A percentile compares a stretch with the other conserved stretches of the same genome.
Evolutionary conservation across 306 rosid genomes (phyloP).

Genomic region (Amphicarpaea edgeworthii): DNA sequence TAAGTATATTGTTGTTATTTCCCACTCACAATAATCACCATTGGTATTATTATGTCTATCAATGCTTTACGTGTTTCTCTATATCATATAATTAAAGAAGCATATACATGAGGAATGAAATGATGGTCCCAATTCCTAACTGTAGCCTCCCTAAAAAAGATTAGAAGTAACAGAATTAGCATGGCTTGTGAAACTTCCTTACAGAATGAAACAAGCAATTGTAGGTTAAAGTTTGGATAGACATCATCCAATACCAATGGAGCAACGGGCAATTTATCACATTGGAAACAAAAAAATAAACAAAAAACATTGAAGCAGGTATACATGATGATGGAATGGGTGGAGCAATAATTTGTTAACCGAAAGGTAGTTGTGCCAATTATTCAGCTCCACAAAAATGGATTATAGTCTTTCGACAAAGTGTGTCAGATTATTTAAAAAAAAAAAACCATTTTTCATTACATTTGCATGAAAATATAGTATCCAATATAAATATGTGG

Average conservation of each 20-base stretch:
- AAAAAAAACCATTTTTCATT: neutral
- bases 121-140: neutral
- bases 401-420: neutral
- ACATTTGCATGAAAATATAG: neutral
- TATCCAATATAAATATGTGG: slow-evolving; percentile 1
- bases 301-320: slow-evolving; percentile 6
- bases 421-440: neutral
- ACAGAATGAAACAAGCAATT: neutral
- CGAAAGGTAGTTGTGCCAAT: slow-evolving; percentile 19
- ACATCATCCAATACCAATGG: neutral
- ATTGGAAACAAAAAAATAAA: neutral
- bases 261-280: neutral
- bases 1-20: neutral
- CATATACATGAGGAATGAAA: neutral
- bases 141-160: neutral
- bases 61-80: neutral
- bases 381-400: neutral
- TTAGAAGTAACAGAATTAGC: neutral
- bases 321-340: neutral
- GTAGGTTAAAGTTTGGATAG: slow-evolving; percentile 24
- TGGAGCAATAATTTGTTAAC: slow-evolving; percentile 23
- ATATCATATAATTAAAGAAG: neutral
- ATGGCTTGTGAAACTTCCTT: neutral
- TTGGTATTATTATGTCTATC: neutral
- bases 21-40: neutral